phyloP scores from a whole-genome alignment of 73 alveolate genomes.

The Effrenium voratum region DNA sequence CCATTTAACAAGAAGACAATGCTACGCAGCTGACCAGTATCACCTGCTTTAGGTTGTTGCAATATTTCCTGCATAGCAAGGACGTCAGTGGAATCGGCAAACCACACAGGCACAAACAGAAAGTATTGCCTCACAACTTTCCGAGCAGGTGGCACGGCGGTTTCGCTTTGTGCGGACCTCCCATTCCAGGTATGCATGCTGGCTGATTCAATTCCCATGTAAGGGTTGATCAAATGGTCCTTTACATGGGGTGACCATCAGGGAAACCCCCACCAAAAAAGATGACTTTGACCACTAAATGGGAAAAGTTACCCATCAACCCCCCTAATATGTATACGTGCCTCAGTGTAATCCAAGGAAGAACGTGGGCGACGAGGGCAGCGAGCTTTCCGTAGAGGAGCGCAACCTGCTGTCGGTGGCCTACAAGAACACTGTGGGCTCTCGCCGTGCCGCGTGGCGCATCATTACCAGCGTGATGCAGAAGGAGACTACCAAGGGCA shows the following conservation, averaged over 20 bases:
- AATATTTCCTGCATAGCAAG: too few species aligned
- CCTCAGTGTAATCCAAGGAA: conserved; percentile 33
- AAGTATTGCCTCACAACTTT: too few species aligned
- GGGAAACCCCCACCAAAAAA: neutral
- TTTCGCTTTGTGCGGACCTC: too few species aligned
- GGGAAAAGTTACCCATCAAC: neutral
- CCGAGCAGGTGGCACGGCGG: too few species aligned
- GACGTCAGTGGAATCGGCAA: too few species aligned
- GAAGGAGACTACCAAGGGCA: conserved; percentile 94
- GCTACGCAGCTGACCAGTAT: too few species aligned
- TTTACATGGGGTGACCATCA: neutral
- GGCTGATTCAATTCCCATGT: too few species aligned
- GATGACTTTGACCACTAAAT: neutral
- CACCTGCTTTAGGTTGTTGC: too few species aligned
- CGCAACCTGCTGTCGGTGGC: conserved; percentile 96
- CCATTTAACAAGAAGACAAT: too few species aligned
- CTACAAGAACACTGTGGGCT: conserved; percentile 95
- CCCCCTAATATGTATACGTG: neutral
- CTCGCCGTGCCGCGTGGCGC: conserved; percentile 96
- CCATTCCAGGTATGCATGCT: too few species aligned
- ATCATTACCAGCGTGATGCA: conserved; percentile 95
- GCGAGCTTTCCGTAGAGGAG: conserved; percentile 96
- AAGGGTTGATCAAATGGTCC: conserved; percentile 48
- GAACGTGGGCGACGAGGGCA: conserved; percentile 51
- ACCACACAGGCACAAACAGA: too few species aligned